Conservation (phyloP, 345 rosid genomes). For the Noccaea bulbosa region DNA sequence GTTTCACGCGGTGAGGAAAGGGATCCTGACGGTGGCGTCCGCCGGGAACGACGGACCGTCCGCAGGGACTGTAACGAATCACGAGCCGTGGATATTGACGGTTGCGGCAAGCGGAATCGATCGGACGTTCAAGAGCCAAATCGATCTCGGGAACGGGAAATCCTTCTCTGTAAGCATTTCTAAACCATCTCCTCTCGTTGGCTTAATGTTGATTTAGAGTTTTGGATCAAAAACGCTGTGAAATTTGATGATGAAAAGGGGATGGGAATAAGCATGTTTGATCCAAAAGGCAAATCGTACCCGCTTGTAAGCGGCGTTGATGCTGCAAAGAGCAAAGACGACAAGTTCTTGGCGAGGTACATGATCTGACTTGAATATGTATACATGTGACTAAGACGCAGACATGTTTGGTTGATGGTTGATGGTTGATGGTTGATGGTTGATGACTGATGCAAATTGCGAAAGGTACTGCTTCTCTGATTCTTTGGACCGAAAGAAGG, state of each 20-base stretch:
- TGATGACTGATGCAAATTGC: background rate
- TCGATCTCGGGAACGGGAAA: constrained; percentile 70
- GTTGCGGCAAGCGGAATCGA: constrained; percentile 88
- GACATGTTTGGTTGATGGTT: background rate
- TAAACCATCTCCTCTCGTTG: too few relatives aligned
- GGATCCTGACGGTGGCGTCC: constrained; percentile 77
- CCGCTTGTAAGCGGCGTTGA: constrained; percentile 80
- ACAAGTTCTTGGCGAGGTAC: constrained; percentile 55
- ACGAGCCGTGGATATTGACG: constrained; percentile 88
- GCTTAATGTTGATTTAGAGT: too few relatives aligned
- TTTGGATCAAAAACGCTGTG: too few relatives aligned
- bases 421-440: too few relatives aligned
- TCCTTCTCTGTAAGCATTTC: constrained; percentile 50
- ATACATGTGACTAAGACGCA: too few relatives aligned
- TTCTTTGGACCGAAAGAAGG: constrained; percentile 67
- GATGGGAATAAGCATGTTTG: constrained; percentile 62
- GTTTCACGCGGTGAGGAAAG: constrained; percentile 79
- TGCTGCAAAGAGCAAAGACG: constrained; percentile 49
- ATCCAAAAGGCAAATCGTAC: constrained; percentile 57
- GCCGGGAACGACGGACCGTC: constrained; percentile 84
- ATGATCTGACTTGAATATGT: background rate
- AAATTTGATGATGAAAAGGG: constrained; percentile 50
- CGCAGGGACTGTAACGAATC: constrained; percentile 56
- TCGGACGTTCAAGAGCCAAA: constrained; percentile 65
- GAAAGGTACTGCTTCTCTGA: constrained; percentile 60